These are phyloP conservation scores for Fusarium redolens DNA, from an alignment of 2,329 filamentous ascomycete genomes.

Conservation along the genomic window DNA sequence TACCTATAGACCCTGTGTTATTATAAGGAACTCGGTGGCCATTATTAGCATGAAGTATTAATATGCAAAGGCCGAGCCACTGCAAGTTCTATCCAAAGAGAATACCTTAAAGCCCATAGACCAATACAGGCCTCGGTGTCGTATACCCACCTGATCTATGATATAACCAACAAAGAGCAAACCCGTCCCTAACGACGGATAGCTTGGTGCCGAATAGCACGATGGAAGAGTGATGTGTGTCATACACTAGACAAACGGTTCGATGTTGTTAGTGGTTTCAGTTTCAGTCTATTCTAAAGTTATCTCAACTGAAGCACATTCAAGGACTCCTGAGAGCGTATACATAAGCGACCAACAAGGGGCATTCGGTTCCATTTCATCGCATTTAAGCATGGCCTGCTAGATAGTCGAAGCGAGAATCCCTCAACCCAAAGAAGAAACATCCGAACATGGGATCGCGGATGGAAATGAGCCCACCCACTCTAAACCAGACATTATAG, in stretches of 20 bases:
- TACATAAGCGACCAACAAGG: background rate
- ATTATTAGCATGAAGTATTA: too few species aligned
- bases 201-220: background rate
- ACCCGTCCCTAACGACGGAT: background rate
- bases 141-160: background rate
- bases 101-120: too few species aligned
- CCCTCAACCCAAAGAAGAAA: conserved; percentile 12
- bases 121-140: background rate
- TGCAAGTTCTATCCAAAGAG: too few species aligned
- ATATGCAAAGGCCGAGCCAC: background rate
- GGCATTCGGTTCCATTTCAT: background rate
- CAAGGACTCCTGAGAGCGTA: background rate
- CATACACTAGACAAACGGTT: background rate
- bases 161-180: background rate
- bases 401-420: background rate
- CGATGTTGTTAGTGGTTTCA: conserved; percentile 10
- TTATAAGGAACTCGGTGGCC: too few species aligned
- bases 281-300: conserved; percentile 10
- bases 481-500: background rate
- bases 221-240: background rate
- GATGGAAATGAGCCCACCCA: conserved; percentile 16
- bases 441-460: conserved; percentile 12
- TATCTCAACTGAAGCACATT: background rate
- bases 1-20: accelerated
- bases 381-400: background rate